Conservation (phyloP, 2,329 filamentous ascomycete genomes). For the Ophiostoma sp. region DNA sequence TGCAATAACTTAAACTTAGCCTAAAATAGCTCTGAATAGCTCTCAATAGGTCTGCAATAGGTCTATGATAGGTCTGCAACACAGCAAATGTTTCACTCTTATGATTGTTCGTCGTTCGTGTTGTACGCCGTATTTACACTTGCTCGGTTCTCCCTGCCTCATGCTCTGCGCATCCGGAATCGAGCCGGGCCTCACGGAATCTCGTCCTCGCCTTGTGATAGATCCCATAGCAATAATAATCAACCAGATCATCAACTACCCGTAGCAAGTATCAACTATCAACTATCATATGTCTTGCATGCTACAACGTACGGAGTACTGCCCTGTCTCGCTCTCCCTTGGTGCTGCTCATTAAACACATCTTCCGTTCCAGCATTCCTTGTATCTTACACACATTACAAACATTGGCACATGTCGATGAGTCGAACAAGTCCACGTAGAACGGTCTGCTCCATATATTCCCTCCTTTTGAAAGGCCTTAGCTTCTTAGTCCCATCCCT, state of each 20-base stretch:
- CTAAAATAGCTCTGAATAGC: too few relatives aligned
- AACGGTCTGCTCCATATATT: background rate
- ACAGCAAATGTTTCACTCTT: too few relatives aligned
- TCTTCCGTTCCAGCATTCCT: background rate
- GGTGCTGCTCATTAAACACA: background rate
- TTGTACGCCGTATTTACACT: background rate
- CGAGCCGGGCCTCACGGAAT: conserved; percentile 1
- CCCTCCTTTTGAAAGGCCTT: background rate
- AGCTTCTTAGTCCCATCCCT: background rate
- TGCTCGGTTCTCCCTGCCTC: background rate
- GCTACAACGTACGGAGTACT: background rate
- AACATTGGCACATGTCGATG: background rate
- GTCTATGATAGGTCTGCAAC: too few relatives aligned
- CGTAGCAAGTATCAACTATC: too few relatives aligned
- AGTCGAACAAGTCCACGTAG: background rate
- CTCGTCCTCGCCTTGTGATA: background rate
- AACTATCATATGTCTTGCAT: background rate
- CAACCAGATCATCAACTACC: too few relatives aligned
- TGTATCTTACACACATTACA: background rate
- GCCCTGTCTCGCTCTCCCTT: background rate
- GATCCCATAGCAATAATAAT: background rate
- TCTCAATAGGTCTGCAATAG: too few relatives aligned
- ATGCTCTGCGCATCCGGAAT: background rate
- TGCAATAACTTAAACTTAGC: too few relatives aligned
- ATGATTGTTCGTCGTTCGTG: background rate